Evolutionary conservation across 768 basidiomycete species (phyloP), one percentile per base, ranked within the genome.

Genomic region (Neoboletus magnificus): DNA sequence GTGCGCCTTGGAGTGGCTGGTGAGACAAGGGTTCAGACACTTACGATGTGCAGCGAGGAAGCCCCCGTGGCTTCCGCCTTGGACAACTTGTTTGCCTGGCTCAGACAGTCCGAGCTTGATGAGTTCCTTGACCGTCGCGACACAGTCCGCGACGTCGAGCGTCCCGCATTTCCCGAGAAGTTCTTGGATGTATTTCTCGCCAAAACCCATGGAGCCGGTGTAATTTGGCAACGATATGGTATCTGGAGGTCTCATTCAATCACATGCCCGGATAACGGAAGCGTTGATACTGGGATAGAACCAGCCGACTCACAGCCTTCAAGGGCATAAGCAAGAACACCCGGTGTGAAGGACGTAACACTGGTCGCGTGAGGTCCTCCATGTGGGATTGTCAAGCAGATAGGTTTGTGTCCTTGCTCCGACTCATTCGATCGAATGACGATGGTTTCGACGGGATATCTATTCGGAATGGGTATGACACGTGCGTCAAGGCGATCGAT

Each of bases 41-140:
- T 59, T 62, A 86, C 84, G 70, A 61, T 86, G 85, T 0, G 76
- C 79, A 1, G 78, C 58, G 15, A 87, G 72, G 65, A 85, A 89
- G 2, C 87, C 87, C 0, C 87, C 87, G 56, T 91, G 89, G 44
- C 82, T 85, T 39, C 87, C 88, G 5, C 88, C 87, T 48, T 72
- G 72, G 1, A 87, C 64, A 30, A 48, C 16, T 35, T 48, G 47
- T 23, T 11, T 48, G 23, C 47, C 47, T 48, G 47, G 32, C 5
- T 48, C 33, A 1, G 84, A 78, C 1, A 87, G 67, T 1, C 80
- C 81, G 5, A 35, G 32, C 22, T 18, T 10, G 33, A 48, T 16
- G 41, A 89, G 77, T 56, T 83, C 74, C 22, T 73, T 66, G 3
- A 79, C 76, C 1, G 83, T 76, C 8, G 77, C 80, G 18, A 85